phyloP scores from a whole-genome alignment of 2,329 filamentous ascomycete species.

The Neofusicoccum kwambonambiense region DNA sequence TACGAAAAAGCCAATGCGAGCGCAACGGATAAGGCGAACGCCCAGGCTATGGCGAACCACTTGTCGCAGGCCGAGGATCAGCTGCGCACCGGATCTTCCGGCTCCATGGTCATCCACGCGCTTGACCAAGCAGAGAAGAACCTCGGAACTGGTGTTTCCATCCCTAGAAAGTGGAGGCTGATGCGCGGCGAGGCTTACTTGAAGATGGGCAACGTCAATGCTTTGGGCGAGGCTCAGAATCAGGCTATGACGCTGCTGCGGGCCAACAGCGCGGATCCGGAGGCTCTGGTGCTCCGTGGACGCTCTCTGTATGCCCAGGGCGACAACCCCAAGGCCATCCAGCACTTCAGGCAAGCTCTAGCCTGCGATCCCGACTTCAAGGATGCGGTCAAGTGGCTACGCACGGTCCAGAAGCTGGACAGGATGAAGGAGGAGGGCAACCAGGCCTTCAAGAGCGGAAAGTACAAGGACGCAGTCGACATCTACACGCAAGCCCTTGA shows the following conservation, averaged over 20 bases:
- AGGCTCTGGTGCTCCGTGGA: slow-evolving; percentile 86
- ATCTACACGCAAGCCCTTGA: slow-evolving; percentile 81
- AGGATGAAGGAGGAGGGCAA: slow-evolving; percentile 95
- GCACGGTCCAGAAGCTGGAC: slow-evolving; percentile 87
- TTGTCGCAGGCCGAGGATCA: slow-evolving; percentile 77
- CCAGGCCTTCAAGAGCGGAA: slow-evolving; percentile 78
- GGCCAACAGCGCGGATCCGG: slow-evolving; percentile 85
- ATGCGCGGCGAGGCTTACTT: slow-evolving; percentile 90
- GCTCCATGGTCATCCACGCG: slow-evolving; percentile 89
- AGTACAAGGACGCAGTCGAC: slow-evolving; percentile 76
- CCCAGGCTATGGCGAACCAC: slow-evolving; percentile 81
- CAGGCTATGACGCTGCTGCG: slow-evolving; percentile 85
- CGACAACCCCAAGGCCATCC: slow-evolving; percentile 91
- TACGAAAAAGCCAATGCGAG: slow-evolving; percentile 80
- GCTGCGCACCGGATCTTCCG: slow-evolving; percentile 70
- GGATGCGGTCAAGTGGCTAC: slow-evolving; percentile 82
- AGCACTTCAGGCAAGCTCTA: slow-evolving; percentile 86
- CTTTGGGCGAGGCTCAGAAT: slow-evolving; percentile 87
- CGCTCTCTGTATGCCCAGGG: slow-evolving; percentile 86
- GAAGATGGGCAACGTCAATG: slow-evolving; percentile 87
- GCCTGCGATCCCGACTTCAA: slow-evolving; percentile 89
- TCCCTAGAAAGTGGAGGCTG: slow-evolving; percentile 89
- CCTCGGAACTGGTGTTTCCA: slow-evolving; percentile 70
- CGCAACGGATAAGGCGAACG: slow-evolving; percentile 79
- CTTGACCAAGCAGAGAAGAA: slow-evolving; percentile 85